A percentile compares a stretch with the other conserved stretches of the same genome.
Evolutionary conservation across 192 early-diverging fungal genomes (phyloP).

Genomic region (Spinellus fusiger): DNA sequence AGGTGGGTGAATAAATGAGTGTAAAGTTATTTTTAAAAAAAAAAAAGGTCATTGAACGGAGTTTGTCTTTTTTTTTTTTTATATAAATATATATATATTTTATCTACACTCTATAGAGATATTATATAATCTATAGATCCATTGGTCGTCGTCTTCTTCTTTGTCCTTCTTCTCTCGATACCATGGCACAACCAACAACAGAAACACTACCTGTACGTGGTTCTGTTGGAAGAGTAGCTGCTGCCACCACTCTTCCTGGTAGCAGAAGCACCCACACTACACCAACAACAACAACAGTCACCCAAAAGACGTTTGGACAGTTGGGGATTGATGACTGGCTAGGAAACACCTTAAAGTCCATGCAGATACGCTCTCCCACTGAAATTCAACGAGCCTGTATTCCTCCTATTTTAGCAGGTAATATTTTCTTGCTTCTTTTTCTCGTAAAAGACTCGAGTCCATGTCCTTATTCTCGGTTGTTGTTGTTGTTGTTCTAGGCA

Average conservation of each 20-base stretch:
- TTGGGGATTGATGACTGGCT: conserved; percentile 84
- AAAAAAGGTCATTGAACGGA: background rate
- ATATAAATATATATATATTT: background rate
- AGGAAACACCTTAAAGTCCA: conserved; percentile 60
- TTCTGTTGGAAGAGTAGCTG: too few species aligned
- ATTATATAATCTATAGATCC: too few species aligned
- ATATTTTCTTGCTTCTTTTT: background rate
- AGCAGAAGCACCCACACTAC: background rate
- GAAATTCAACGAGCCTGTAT: conserved; percentile 94
- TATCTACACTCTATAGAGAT: background rate
- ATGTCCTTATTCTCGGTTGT: background rate
- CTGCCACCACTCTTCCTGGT: background rate
- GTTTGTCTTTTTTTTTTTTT: background rate
- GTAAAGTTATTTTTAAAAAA: too few species aligned
- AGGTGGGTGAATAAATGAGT: too few species aligned
- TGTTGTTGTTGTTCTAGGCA: conserved; percentile 32
- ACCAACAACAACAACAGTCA: background rate
- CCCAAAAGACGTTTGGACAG: conserved; percentile 47
- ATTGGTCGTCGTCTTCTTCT: too few species aligned
- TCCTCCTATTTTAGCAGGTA: conserved; percentile 55
- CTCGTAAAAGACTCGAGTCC: background rate
- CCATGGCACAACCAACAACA: too few species aligned
- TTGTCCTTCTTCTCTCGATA: too few species aligned
- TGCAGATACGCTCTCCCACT: conserved; percentile 82
- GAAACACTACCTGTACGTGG: too few species aligned